These are phyloP conservation scores for Cytospora piceicola DNA, from an alignment of 2,329 filamentous ascomycete species.

Conservation along the genomic window DNA sequence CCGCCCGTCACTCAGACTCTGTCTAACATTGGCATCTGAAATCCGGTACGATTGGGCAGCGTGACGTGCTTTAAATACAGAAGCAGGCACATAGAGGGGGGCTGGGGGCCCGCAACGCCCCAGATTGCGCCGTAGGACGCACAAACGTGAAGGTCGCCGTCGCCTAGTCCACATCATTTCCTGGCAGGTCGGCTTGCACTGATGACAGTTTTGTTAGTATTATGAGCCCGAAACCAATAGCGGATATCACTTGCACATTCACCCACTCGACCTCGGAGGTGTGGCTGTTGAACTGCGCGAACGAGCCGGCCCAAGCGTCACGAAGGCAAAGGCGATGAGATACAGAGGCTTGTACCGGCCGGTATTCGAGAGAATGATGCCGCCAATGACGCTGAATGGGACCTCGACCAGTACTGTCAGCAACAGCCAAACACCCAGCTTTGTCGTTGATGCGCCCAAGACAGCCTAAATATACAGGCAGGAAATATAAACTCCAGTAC, in stretches of 20 bases:
- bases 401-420: conserved; percentile 38
- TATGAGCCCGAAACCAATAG: conserved; percentile 34
- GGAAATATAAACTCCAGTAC: conserved; percentile 18
- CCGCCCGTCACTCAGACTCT: background rate
- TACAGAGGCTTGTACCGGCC: conserved; percentile 42
- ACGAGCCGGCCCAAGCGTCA: conserved; percentile 45
- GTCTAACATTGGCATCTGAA: too few relatives aligned
- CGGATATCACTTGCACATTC: conserved; percentile 44
- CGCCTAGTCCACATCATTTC: conserved; percentile 43
- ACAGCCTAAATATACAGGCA: conserved; percentile 30
- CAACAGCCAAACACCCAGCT: conserved; percentile 42
- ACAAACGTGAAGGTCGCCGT: conserved; percentile 47
- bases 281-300: conserved; percentile 42
- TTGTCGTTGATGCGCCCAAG: conserved; percentile 36
- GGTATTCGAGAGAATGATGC: conserved; percentile 38
- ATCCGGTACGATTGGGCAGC: conserved; percentile 21
- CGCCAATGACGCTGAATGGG: conserved; percentile 35
- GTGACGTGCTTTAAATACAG: conserved; percentile 42
- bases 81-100: conserved; percentile 45
- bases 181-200: conserved; percentile 44
- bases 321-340: conserved; percentile 41
- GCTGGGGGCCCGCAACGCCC: too few relatives aligned
- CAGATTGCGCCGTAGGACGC: conserved; percentile 49
- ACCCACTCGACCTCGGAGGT: conserved; percentile 44
- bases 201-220: conserved; percentile 47